Conservation (phyloP, 2,329 filamentous ascomycete genomes). For the Endocalyx cinctus region DNA sequence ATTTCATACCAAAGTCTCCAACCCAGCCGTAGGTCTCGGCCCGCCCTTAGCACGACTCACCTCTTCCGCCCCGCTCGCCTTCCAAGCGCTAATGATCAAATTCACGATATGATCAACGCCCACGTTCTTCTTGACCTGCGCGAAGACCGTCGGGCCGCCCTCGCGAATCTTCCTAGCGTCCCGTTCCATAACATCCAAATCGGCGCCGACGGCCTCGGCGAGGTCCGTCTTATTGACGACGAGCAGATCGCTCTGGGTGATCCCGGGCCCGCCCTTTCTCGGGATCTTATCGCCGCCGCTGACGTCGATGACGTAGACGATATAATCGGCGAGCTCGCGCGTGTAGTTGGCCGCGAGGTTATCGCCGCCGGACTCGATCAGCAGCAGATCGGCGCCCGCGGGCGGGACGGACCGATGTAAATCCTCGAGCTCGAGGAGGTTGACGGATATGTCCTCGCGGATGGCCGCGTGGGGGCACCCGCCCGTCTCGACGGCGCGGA, state of each 20-base stretch:
- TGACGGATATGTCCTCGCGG: conserved; percentile 91
- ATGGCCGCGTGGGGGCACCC: conserved; percentile 96
- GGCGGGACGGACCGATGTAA: conserved; percentile 75
- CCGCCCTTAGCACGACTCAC: conserved; percentile 50
- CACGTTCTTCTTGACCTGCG: conserved; percentile 90
- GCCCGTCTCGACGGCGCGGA: conserved; percentile 94
- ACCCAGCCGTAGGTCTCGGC: conserved; percentile 51
- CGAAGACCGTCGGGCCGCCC: conserved; percentile 91
- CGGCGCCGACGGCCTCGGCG: conserved; percentile 83
- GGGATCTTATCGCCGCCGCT: conserved; percentile 95
- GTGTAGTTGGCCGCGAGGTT: conserved; percentile 97
- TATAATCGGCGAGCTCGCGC: conserved; percentile 91
- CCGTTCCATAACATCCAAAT: conserved; percentile 88
- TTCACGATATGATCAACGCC: conserved; percentile 83
- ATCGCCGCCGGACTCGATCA: conserved; percentile 94
- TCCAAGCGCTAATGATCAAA: conserved; percentile 88
- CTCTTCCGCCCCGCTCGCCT: conserved; percentile 74
- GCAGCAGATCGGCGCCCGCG: conserved; percentile 76
- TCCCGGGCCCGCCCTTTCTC: conserved; percentile 90
- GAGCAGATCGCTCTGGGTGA: conserved; percentile 90
- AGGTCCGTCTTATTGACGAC: conserved; percentile 98
- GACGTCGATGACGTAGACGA: conserved; percentile 98
- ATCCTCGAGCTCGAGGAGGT: conserved; percentile 87
- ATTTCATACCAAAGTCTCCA: conserved; percentile 39
- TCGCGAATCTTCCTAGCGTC: conserved; percentile 94